These are phyloP conservation scores for Saturnispora sekii DNA, from an alignment of 805 yeast species.

Conservation along the genomic window DNA sequence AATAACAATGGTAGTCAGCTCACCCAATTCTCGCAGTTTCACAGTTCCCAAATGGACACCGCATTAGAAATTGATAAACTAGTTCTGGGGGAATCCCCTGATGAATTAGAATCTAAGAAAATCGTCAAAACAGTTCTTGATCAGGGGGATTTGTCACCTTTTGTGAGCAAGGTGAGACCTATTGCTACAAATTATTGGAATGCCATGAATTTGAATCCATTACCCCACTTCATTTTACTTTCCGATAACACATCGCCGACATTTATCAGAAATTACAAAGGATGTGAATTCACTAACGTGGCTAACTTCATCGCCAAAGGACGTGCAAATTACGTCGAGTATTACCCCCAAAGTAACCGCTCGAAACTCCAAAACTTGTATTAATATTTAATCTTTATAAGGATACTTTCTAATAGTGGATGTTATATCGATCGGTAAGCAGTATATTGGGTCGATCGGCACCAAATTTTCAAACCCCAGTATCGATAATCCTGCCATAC, in stretches of 20 bases:
- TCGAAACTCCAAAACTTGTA: conserved; percentile 38
- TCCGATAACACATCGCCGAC: conserved; percentile 62
- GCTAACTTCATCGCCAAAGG: conserved; percentile 41
- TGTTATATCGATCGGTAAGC: conserved; percentile 56
- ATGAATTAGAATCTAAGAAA: conserved; percentile 52
- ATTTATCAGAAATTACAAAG: conserved; percentile 71
- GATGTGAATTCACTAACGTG: conserved; percentile 70
- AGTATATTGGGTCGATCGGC: conserved; percentile 77
- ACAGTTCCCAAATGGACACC: conserved; percentile 11
- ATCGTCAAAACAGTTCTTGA: conserved; percentile 73
- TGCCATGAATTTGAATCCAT: conserved; percentile 59
- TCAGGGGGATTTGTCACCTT: conserved; percentile 85
- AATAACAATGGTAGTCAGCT: conserved; percentile 1
- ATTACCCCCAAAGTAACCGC: conserved; percentile 48
- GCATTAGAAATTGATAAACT: conserved; percentile 23
- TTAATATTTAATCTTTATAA: conserved; percentile 9
- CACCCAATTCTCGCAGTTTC: neutral
- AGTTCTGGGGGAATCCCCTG: conserved; percentile 29
- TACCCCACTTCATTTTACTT: conserved; percentile 60
- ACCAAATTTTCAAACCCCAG: conserved; percentile 51
- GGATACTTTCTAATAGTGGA: conserved; percentile 24
- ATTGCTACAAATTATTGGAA: conserved; percentile 64
- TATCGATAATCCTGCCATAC: conserved; percentile 77
- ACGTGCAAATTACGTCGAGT: conserved; percentile 63
- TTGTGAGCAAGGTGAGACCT: conserved; percentile 49